Evolutionary conservation across 768 basidiomycete species (phyloP).

Genomic region (Suillus alpinus): DNA sequence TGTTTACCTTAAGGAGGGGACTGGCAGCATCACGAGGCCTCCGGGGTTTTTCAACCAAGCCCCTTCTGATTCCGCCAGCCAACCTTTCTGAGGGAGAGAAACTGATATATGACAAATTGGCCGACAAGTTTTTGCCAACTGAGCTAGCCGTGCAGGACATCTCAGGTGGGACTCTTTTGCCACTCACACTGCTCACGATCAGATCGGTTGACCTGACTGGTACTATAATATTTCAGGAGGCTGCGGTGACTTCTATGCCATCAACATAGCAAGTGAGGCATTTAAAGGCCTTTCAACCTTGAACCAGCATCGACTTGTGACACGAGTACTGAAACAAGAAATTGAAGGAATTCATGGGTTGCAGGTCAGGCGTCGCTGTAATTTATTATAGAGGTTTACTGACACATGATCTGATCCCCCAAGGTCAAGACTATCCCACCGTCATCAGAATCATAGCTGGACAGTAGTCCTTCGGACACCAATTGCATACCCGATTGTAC

Average conservation of each 20-base stretch:
- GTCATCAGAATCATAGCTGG: constrained; percentile 8
- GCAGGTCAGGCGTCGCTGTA: constrained; percentile 56
- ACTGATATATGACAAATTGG: constrained; percentile 69
- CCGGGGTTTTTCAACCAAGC: constrained; percentile 30
- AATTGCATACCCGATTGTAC: not conserved
- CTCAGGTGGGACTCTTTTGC: constrained; percentile 63
- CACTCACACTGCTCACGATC: not conserved
- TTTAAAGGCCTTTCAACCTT: constrained; percentile 86
- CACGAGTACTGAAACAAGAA: constrained; percentile 80
- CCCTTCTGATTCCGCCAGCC: constrained; percentile 22
- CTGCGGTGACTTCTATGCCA: constrained; percentile 96
- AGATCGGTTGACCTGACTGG: constrained; percentile 1
- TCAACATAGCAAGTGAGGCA: constrained; percentile 76
- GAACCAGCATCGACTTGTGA: constrained; percentile 93
- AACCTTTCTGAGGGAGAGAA: constrained; percentile 60
- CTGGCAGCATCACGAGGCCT: constrained; percentile 23
- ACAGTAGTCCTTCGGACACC: not conserved
- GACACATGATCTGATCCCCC: constrained; percentile 1
- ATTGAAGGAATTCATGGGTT: constrained; percentile 91
- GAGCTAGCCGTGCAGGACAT: constrained; percentile 87
- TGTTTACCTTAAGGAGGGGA: constrained; percentile 36
- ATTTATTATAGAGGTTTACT: not conserved
- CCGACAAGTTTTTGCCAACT: constrained; percentile 71
- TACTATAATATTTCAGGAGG: constrained; percentile 58
- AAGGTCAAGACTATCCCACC: constrained; percentile 44